A percentile compares a stretch with the other conserved stretches of the same genome.
Conservation (phyloP, 495 filamentous ascomycete genomes). For the Letharia lupina region DNA sequence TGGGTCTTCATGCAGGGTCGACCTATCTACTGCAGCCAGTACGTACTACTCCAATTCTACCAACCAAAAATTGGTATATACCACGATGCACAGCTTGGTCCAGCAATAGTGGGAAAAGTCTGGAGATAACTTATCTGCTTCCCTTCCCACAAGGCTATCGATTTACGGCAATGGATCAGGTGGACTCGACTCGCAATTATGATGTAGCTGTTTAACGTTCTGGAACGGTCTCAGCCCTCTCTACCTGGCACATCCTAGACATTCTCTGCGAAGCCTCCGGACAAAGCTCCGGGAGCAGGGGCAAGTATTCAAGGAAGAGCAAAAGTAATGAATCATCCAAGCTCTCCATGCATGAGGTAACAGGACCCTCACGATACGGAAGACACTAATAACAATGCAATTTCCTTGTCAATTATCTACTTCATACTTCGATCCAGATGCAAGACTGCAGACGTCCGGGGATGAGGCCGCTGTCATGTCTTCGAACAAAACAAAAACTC, state of each 20-base stretch:
- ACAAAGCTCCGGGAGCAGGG: background rate
- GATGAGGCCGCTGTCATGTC: background rate
- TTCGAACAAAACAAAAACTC: background rate
- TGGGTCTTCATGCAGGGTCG: constrained; percentile 11
- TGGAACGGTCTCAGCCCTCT: background rate
- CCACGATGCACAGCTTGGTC: background rate
- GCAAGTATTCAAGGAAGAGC: no score
- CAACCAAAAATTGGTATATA: background rate
- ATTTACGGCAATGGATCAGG: no score
- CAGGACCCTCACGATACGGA: background rate
- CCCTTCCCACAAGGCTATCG: background rate
- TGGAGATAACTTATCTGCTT: constrained; percentile 1
- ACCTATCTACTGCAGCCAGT: constrained; percentile 1
- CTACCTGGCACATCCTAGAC: background rate
- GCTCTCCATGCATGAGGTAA: background rate
- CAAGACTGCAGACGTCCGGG: background rate
- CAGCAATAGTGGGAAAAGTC: background rate
- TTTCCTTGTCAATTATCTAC: background rate
- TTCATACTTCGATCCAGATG: background rate
- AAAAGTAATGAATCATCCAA: background rate
- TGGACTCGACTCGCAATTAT: background rate
- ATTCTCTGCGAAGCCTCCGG: background rate
- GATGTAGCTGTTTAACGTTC: background rate
- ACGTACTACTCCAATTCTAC: background rate
- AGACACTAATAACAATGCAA: no score